Evolutionary conservation across 768 basidiomycete genomes (phyloP), one percentile per base, ranked within the genome.

Genomic region (Rhizopogon roseolus): DNA sequence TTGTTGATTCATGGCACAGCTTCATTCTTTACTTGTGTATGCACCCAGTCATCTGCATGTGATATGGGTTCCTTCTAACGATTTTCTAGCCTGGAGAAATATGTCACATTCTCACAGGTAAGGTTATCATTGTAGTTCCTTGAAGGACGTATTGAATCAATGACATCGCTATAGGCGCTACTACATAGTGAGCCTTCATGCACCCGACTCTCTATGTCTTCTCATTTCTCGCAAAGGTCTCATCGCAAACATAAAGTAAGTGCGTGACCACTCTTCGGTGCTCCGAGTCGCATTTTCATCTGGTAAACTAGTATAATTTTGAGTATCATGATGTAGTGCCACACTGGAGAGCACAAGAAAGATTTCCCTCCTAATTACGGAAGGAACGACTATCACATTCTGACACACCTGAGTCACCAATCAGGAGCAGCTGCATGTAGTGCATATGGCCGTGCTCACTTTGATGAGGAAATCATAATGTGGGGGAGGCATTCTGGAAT

Each of bases 391-490:
- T n/a, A n/a, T n/a, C n/a, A n/a, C n/a, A n/a, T n/a, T n/a, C n/a
- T n/a, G n/a, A n/a, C 17, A 45, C 57, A 93, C 94, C 94, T 60
- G 94, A 97, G 74, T 97, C 94, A 51, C 94, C 94, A 66, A 97
- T 97, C 71, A 96, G 88, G 54, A 97, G 81, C 62, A 98, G 86
- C 88, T 96, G 68, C 14, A 39, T 52, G 29, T 27, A 56, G 45
- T 38, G 49, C 41, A 36, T 41, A 29, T n/a, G 8, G 49, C 32
- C 10, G 16, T 46, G 45, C 76, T 62, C 57, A 88, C 90, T 79
- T 90, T 95, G 84, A 94, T 92, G 72, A 95, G 81, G 65, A 97
- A 96, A 78, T 98, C 95, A 76, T 98, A 98, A 73, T 97, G 93
- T 49, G 92, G 89, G 53, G 90, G 88, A 49, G 90, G 89, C 90